Conservation (phyloP, 2,329 filamentous ascomycete species). For the Sclerotiophoma versabilis region DNA sequence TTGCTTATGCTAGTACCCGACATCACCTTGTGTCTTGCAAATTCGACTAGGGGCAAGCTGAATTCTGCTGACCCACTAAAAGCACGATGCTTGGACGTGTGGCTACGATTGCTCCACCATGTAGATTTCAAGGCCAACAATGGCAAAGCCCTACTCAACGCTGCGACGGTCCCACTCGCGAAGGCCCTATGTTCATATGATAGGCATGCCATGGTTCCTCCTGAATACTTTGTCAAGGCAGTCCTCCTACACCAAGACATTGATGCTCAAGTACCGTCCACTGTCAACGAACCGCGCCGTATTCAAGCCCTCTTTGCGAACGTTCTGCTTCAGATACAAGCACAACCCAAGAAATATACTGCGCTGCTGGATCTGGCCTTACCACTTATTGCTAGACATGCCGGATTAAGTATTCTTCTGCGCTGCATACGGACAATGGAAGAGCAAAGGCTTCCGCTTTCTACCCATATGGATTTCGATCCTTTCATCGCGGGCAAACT, state of each 20-base stretch:
- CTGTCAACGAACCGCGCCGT: neutral
- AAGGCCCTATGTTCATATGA: neutral
- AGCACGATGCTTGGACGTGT: slow-evolving; percentile 15
- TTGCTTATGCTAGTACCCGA: slow-evolving; percentile 14
- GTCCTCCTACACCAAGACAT: slow-evolving; percentile 5
- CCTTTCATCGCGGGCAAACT: neutral
- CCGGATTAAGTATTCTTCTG: slow-evolving; percentile 12
- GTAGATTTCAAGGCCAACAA: slow-evolving; percentile 16
- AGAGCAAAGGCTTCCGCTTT: slow-evolving; percentile 9
- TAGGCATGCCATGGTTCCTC: neutral
- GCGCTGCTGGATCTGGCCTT: slow-evolving; percentile 23
- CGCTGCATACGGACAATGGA: slow-evolving; percentile 21
- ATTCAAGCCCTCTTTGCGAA: slow-evolving; percentile 13
- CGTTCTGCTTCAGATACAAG: slow-evolving; percentile 19
- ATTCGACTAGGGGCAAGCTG: neutral
- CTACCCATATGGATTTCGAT: slow-evolving; percentile 1
- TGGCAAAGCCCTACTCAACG: neutral
- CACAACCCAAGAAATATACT: slow-evolving; percentile 20
- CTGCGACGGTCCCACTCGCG: neutral
- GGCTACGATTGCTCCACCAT: slow-evolving; percentile 29
- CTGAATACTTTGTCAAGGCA: neutral
- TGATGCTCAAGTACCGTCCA: neutral
- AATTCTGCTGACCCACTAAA: neutral
- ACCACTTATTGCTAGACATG: slow-evolving; percentile 18
- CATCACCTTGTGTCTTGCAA: slow-evolving; percentile 19